Conservation (phyloP, 257 asterid genomes). For the Solanum pinnatisectum region DNA sequence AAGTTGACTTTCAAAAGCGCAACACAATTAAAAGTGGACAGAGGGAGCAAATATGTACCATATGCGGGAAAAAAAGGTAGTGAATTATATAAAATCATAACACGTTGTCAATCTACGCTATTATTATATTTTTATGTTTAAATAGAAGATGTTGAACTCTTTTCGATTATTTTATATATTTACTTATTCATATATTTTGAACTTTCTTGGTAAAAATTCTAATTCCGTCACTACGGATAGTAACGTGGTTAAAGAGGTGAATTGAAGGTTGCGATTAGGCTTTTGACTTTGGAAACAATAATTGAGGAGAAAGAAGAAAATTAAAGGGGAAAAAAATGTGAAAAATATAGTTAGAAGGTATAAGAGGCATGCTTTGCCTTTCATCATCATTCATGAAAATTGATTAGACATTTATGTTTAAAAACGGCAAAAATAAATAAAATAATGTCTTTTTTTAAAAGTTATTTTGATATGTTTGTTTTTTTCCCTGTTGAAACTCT, state of each 20-base stretch:
- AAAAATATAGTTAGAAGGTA: not conserved
- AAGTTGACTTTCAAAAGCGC: too few species aligned
- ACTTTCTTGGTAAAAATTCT: too few species aligned
- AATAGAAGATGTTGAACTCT: not conserved
- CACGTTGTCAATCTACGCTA: not conserved
- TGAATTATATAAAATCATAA: too few species aligned
- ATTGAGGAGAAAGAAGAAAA: not conserved
- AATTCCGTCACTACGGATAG: rapidly evolving
- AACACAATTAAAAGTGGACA: too few species aligned
- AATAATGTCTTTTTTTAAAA: not conserved
- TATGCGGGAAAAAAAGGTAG: not conserved
- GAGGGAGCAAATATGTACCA: not conserved
- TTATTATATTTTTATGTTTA: too few species aligned
- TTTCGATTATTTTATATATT: too few species aligned
- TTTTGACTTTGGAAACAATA: not conserved
- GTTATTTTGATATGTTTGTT: not conserved
- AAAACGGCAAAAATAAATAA: not conserved
- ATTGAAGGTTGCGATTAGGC: not conserved
- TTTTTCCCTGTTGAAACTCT: not conserved
- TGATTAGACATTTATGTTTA: not conserved
- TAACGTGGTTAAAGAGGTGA: not conserved
- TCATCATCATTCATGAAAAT: not conserved
- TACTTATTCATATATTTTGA: too few species aligned
- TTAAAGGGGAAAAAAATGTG: not conserved
- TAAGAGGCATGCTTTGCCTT: not conserved